Percentiles rank a stretch among this genome's conserved stretches.
Evolutionary conservation across 176 grass and related monocot species (phyloP).

Genomic region (Rhynchospora pubera): DNA sequence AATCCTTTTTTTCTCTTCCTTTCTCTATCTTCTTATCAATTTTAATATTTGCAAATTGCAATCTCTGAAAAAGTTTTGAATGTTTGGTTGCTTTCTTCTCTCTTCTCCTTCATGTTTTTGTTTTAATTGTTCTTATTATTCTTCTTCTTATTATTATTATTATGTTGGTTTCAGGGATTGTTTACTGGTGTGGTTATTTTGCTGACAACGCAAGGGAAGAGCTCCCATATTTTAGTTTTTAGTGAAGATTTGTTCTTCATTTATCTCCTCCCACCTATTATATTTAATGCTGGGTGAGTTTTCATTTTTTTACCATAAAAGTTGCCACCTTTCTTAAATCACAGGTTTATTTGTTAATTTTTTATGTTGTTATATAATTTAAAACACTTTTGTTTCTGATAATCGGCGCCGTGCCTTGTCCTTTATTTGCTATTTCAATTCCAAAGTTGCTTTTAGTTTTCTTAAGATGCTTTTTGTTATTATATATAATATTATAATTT

Average conservation of each 20-base stretch:
- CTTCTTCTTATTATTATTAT: not conserved
- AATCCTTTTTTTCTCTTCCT: not conserved
- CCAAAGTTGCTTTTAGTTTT: not conserved
- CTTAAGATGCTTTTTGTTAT: not conserved
- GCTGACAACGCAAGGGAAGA: conserved; percentile 77
- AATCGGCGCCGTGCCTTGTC: not conserved
- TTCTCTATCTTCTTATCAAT: not conserved
- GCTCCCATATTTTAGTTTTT: conserved; percentile 91
- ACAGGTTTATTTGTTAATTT: not conserved
- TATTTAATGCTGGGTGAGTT: conserved; percentile 95
- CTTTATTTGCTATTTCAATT: not conserved
- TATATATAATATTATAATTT: not conserved
- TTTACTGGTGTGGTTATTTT: conserved; percentile 84
- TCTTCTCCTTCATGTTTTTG: not conserved
- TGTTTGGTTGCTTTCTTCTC: not conserved
- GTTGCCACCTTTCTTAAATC: not conserved
- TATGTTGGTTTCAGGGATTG: conserved; percentile 47
- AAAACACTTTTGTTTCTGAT: not conserved
- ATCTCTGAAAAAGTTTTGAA: not conserved
- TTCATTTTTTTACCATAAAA: not conserved
- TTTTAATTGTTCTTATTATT: not conserved
- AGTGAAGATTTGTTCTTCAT: conserved; percentile 99
- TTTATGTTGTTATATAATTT: not conserved
- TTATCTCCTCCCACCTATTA: conserved; percentile 94
- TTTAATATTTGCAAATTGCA: not conserved